These are phyloP conservation scores for Apophysomyces trapeziformis DNA, from an alignment of 371 early-diverging fungal genomes.

Conservation along the genomic window DNA sequence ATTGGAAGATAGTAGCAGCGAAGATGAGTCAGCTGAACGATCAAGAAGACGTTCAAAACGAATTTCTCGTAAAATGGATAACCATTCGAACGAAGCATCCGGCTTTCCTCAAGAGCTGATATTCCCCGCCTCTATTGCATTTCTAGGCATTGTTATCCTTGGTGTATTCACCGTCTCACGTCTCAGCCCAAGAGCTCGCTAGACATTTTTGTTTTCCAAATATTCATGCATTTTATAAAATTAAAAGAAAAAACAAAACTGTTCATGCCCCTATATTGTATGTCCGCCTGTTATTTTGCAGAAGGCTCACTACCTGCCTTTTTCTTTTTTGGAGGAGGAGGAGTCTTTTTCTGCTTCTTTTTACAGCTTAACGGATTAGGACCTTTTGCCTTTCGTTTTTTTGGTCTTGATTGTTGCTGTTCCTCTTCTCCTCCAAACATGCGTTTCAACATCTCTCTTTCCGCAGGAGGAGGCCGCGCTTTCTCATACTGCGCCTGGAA, in stretches of 20 bases:
- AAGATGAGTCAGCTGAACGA: not conserved
- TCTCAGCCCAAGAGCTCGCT: conserved; percentile 20
- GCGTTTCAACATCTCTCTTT: conserved; percentile 54
- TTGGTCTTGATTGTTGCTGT: conserved; percentile 20
- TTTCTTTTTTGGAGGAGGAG: conserved; percentile 32
- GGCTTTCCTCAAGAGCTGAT: conserved; percentile 55
- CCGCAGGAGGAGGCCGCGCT: conserved; percentile 57
- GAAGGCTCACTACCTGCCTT: conserved; percentile 17
- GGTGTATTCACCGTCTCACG: conserved; percentile 57
- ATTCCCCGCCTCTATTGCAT: conserved; percentile 62
- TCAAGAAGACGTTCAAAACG: not conserved
- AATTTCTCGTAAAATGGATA: not conserved
- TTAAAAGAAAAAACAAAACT: not conserved
- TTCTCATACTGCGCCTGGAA: conserved; percentile 43
- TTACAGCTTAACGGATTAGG: conserved; percentile 89
- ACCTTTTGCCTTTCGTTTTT: conserved; percentile 58
- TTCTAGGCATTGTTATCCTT: conserved; percentile 57
- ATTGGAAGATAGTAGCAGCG: not conserved
- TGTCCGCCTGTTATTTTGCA: conserved; percentile 3
- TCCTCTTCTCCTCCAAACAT: conserved; percentile 9
- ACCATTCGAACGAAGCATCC: conserved; percentile 4
- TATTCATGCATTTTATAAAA: conserved; percentile 5
- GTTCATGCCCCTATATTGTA: not conserved
- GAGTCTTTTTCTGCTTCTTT: conserved; percentile 67
- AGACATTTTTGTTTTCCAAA: conserved; percentile 9